Evolutionary conservation across 2,329 filamentous ascomycete genomes (phyloP).

Genomic region (Boeremia exigua): DNA sequence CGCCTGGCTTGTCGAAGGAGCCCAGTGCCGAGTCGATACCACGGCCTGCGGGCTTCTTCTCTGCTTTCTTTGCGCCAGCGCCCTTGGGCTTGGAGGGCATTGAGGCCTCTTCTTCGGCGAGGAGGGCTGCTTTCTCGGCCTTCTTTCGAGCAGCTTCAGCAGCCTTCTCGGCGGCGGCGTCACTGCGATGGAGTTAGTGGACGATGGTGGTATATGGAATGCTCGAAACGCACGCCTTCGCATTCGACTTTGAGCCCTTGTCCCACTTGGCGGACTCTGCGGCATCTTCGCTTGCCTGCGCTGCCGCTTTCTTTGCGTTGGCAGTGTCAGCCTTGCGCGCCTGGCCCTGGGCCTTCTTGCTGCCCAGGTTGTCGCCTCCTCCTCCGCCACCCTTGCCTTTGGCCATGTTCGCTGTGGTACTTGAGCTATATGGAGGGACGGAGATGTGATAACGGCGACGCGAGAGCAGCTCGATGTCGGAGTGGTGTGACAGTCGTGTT

Average conservation of each 20-base stretch:
- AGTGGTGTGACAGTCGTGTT: not conserved
- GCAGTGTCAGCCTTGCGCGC: slow-evolving; percentile 91
- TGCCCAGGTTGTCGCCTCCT: slow-evolving; percentile 69
- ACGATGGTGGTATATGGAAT: not conserved
- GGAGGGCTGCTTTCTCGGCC: slow-evolving; percentile 83
- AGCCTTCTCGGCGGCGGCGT: slow-evolving; percentile 83
- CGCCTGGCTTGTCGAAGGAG: slow-evolving; percentile 52
- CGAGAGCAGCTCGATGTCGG: not conserved
- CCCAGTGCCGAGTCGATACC: slow-evolving; percentile 71
- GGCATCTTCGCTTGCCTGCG: slow-evolving; percentile 68
- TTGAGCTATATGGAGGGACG: not conserved
- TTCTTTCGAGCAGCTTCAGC: slow-evolving; percentile 86
- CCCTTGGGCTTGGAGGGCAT: slow-evolving; percentile 68
- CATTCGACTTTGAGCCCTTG: slow-evolving; percentile 81
- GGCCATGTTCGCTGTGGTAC: slow-evolving; percentile 30
- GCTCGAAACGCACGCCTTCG: slow-evolving; percentile 77
- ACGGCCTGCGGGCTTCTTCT: slow-evolving; percentile 55
- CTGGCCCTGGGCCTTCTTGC: slow-evolving; percentile 88
- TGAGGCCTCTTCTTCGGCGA: slow-evolving; percentile 81
- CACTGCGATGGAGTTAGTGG: slow-evolving; percentile 59
- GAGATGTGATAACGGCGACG: not conserved
- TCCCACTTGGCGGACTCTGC: slow-evolving; percentile 79
- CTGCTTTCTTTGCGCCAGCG: slow-evolving; percentile 68
- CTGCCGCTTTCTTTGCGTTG: slow-evolving; percentile 75
- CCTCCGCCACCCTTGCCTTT: slow-evolving; percentile 61